Evolutionary conservation across 371 early-diverging fungal genomes (phyloP).

Genomic region (Sporodiniella umbellata): DNA sequence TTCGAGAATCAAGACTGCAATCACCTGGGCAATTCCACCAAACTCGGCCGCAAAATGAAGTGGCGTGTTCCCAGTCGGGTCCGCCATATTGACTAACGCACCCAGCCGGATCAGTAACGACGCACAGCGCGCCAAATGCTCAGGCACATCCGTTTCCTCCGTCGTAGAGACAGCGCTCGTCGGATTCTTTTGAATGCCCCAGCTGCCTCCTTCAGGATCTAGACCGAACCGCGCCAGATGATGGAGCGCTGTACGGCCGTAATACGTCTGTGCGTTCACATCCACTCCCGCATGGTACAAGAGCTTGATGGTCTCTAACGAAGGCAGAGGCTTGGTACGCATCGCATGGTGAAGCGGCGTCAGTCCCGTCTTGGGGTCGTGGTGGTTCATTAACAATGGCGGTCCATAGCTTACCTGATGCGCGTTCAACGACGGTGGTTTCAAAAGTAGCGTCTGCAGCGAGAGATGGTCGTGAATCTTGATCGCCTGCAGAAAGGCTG

Average conservation of each 20-base stretch:
- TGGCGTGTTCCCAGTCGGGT: conserved; percentile 64
- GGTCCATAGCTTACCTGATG: conserved; percentile 1
- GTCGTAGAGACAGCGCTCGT: neutral
- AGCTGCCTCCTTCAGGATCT: conserved; percentile 40
- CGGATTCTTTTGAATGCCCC: conserved; percentile 47
- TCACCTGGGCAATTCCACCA: conserved; percentile 53
- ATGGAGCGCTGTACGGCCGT: conserved; percentile 64
- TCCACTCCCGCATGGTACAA: conserved; percentile 66
- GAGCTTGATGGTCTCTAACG: conserved; percentile 57
- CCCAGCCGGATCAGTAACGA: conserved; percentile 54
- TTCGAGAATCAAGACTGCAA: conserved; percentile 47
- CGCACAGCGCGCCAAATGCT: conserved; percentile 49
- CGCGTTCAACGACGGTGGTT: conserved; percentile 32
- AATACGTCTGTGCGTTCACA: conserved; percentile 61
- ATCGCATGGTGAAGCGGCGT: conserved; percentile 67
- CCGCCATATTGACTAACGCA: conserved; percentile 58
- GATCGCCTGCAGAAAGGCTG: conserved; percentile 57
- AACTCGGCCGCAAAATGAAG: conserved; percentile 69
- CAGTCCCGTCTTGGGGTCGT: conserved; percentile 61
- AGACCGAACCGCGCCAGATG: conserved; percentile 57
- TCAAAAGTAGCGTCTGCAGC: conserved; percentile 51
- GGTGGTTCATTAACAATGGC: conserved; percentile 51
- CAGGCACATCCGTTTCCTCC: conserved; percentile 14
- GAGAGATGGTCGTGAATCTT: conserved; percentile 57
- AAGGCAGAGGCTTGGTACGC: conserved; percentile 57